Percentiles rank a stretch among this genome's conserved stretches.
Conservation (phyloP, 495 filamentous ascomycete genomes). For the Podospora fimiseda region DNA sequence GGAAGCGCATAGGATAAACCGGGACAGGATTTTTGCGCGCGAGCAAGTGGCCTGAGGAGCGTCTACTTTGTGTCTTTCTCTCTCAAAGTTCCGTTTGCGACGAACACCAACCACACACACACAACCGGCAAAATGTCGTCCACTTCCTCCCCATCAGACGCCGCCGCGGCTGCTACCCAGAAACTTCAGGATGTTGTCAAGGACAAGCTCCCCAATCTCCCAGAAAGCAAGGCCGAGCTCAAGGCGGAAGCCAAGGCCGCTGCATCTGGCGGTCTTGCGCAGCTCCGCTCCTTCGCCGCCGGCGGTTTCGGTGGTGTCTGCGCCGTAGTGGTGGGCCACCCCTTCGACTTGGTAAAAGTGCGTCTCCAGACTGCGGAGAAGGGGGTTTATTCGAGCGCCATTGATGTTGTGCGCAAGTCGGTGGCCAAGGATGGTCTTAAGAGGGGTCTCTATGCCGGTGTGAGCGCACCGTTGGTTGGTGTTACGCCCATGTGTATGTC, state of each 20-base stretch:
- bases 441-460: constrained; percentile 91
- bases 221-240: constrained; percentile 44
- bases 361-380: constrained; percentile 91
- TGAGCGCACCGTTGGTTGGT: constrained; percentile 86
- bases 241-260: constrained; percentile 44
- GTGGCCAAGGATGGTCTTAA: constrained; percentile 79
- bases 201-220: constrained; percentile 44
- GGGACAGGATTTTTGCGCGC: too few relatives aligned
- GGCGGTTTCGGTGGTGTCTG: constrained; percentile 92
- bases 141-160: constrained; percentile 22
- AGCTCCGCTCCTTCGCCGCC: constrained; percentile 73
- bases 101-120: not conserved
- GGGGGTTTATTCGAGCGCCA: constrained; percentile 82
- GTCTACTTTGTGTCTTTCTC: not conserved
- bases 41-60: too few relatives aligned
- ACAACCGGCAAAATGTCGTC: constrained; percentile 19
- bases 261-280: constrained; percentile 38
- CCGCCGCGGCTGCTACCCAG: constrained; percentile 7
- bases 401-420: constrained; percentile 86
- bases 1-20: too few relatives aligned
- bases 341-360: constrained; percentile 96
- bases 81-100: not conserved
- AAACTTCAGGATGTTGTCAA: constrained; percentile 33
- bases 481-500: constrained; percentile 96
- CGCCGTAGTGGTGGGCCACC: constrained; percentile 89